These are phyloP conservation scores for Fomitiporia mediterranea DNA, from an alignment of 1,284 basidiomycete species.

Conservation along the genomic window DNA sequence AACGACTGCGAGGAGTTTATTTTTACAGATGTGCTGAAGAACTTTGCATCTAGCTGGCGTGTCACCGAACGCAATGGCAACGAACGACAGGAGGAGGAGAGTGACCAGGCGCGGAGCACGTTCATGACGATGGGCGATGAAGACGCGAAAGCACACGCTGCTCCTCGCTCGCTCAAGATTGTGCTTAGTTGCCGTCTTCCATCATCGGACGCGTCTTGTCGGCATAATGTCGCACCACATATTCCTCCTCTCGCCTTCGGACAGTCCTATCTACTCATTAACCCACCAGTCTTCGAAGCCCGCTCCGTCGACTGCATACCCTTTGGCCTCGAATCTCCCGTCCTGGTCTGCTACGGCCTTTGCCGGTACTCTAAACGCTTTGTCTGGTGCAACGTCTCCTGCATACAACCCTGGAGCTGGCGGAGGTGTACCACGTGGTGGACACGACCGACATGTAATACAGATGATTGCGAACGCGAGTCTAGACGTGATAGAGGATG, in stretches of 20 bases:
- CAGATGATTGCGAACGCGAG: conserved; percentile 97
- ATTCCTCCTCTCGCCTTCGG: conserved; percentile 75
- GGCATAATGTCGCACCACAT: conserved; percentile 74
- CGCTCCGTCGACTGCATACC: conserved; percentile 50
- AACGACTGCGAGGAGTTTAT: not conserved
- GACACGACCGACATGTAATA: conserved; percentile 86
- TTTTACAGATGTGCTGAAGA: conserved; percentile 6
- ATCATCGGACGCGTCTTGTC: conserved; percentile 10
- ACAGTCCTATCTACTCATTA: conserved; percentile 75
- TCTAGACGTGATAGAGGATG: conserved; percentile 87
- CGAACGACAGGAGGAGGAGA: not conserved
- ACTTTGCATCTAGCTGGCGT: not conserved
- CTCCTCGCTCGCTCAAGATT: not conserved
- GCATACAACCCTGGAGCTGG: conserved; percentile 59
- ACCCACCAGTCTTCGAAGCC: conserved; percentile 77
- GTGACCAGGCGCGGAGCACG: not conserved
- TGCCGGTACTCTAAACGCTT: conserved; percentile 77
- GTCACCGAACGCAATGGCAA: not conserved
- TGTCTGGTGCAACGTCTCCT: conserved; percentile 76
- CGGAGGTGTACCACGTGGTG: conserved; percentile 48
- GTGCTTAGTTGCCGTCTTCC: not conserved
- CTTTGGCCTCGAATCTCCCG: conserved; percentile 73
- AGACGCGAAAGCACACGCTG: not conserved
- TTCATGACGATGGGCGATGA: conserved; percentile 3
- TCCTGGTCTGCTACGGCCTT: conserved; percentile 85